A percentile compares a stretch with the other conserved stretches of the same genome.
These are phyloP conservation scores for Periconia sp. DNA, from an alignment of 2,329 filamentous ascomycete species.

Conservation along the genomic window DNA sequence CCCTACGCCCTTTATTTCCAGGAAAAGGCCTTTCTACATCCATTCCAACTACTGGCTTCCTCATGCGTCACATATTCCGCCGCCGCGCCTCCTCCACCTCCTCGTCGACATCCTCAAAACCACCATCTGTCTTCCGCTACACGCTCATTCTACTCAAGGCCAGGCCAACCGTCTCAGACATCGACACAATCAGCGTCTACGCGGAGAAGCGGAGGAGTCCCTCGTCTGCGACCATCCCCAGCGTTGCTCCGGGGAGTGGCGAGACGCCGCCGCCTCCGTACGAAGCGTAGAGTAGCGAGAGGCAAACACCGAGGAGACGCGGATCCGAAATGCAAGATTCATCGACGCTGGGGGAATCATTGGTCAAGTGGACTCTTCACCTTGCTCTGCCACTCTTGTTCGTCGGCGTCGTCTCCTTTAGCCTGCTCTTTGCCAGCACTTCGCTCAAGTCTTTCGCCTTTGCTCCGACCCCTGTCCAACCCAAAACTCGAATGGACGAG, in stretches of 20 bases:
- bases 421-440: no score
- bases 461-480: no score
- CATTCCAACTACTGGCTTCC: background rate
- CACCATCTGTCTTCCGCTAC: constrained; percentile 33
- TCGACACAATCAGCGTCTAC: constrained; percentile 21
- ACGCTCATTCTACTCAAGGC: constrained; percentile 37
- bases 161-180: constrained; percentile 23
- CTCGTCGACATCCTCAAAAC: constrained; percentile 12
- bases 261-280: constrained; percentile 25
- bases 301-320: background rate
- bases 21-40: background rate
- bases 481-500: background rate
- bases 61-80: constrained; percentile 17
- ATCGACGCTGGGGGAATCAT: background rate
- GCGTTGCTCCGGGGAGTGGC: background rate
- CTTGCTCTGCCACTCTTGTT: background rate
- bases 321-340: no score
- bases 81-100: constrained; percentile 7
- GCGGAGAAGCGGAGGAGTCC: constrained; percentile 6
- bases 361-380: background rate
- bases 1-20: background rate
- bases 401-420: constrained; percentile 1
- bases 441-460: no score
- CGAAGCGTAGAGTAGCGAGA: constrained; percentile 5
- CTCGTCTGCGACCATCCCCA: background rate